These are phyloP conservation scores for Boletus pseudo-olivaceus DNA, from an alignment of 768 basidiomycete species.

Conservation along the genomic window DNA sequence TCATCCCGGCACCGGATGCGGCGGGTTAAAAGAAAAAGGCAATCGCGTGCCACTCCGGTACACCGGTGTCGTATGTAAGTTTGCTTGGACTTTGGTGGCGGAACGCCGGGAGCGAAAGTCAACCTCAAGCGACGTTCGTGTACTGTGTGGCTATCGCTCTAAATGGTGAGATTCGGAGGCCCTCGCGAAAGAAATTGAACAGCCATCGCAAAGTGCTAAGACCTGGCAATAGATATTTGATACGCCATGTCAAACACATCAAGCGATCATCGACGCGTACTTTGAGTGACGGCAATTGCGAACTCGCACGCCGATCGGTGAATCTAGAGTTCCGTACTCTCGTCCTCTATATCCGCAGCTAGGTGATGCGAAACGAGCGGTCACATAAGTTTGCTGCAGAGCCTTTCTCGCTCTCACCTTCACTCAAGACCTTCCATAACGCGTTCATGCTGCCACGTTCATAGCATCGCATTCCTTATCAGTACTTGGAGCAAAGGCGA, in stretches of 20 bases:
- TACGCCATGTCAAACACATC: conserved; percentile 5
- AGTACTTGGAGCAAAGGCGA: conserved; percentile 6
- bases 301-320: no score
- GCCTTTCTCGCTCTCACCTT: conserved; percentile 9
- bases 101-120: background rate
- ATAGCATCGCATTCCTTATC: conserved; percentile 17
- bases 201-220: background rate
- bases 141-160: background rate
- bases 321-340: no score
- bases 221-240: conserved; percentile 8
- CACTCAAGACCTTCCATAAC: background rate
- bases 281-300: conserved; percentile 2
- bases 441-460: conserved; percentile 17
- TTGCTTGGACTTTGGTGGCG: background rate
- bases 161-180: conserved; percentile 7
- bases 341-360: background rate
- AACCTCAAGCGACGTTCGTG: conserved; percentile 2
- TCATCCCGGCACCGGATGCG: background rate
- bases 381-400: background rate
- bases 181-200: background rate
- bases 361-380: background rate
- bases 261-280: conserved; percentile 7
- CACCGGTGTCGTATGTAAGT: background rate
- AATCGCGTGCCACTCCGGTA: background rate
- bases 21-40: background rate